Evolutionary conservation across 192 early-diverging fungal genomes (phyloP).

Genomic region (Coemansia reversa): DNA sequence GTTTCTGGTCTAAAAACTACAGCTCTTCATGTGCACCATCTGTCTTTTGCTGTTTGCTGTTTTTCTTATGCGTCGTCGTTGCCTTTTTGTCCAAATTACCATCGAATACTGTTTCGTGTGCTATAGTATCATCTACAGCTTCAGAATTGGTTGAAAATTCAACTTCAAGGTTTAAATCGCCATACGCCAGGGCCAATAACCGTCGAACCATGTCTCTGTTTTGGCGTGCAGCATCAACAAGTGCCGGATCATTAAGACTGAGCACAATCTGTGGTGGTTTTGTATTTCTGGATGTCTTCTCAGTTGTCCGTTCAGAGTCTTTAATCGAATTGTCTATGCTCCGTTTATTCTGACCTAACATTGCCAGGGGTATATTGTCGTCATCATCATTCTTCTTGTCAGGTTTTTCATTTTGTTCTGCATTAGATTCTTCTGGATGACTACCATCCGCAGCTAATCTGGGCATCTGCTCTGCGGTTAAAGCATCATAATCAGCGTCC

Average conservation of each 20-base stretch:
- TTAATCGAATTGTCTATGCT: not conserved
- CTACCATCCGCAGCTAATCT: not conserved
- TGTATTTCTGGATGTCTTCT: not conserved
- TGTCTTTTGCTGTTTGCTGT: not conserved
- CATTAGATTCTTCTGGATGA: not conserved
- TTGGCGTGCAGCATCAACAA: conserved; percentile 1
- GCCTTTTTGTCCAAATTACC: not conserved
- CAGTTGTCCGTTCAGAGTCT: not conserved
- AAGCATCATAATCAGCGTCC: conserved; percentile 50
- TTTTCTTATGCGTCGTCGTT: not conserved
- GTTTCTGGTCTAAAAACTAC: not conserved
- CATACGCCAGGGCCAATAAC: conserved; percentile 26
- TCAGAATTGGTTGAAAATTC: conserved; percentile 13
- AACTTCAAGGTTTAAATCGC: conserved; percentile 19
- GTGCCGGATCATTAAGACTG: conserved; percentile 26
- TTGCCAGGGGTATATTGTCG: conserved; percentile 10
- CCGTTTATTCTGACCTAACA: not conserved
- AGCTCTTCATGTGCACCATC: conserved; percentile 8
- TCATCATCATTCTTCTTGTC: conserved; percentile 2
- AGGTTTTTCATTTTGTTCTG: not conserved
- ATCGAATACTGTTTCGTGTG: not conserved
- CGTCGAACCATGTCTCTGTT: conserved; percentile 29
- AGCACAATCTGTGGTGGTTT: conserved; percentile 32
- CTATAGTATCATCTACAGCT: not conserved
- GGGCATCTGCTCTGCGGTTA: conserved; percentile 9